Evolutionary conservation across 116 monocot genomes (phyloP).

Genomic region (Iris pallida): DNA sequence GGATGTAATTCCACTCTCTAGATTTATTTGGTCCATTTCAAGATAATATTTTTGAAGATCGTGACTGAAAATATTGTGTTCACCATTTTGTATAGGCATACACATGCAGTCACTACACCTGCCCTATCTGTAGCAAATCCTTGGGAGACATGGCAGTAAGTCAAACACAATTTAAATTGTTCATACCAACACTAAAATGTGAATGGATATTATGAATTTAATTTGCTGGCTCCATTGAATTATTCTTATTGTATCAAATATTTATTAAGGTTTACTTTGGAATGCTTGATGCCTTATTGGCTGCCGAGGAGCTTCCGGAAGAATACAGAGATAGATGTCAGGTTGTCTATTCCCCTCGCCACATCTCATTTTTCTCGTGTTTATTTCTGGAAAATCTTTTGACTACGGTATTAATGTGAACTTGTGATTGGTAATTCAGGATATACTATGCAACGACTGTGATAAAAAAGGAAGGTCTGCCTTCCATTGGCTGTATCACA

Average conservation of each 20-base stretch:
- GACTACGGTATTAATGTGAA: too few species aligned
- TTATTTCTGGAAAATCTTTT: too few species aligned
- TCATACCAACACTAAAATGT: too few species aligned
- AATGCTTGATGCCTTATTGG: slow-evolving; percentile 93
- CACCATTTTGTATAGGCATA: slow-evolving; percentile 57
- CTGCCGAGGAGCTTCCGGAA: slow-evolving; percentile 85
- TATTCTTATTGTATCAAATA: background rate
- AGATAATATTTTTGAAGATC: too few species aligned
- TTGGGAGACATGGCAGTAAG: slow-evolving; percentile 99
- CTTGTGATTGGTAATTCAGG: slow-evolving; percentile 23
- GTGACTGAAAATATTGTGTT: background rate
- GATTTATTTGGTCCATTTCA: too few species aligned
- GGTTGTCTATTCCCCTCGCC: slow-evolving; percentile 18
- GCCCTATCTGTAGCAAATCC: slow-evolving; percentile 98
- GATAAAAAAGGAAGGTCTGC: slow-evolving; percentile 41
- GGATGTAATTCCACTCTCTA: background rate
- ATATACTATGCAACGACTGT: slow-evolving; percentile 66
- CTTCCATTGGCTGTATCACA: slow-evolving; percentile 73
- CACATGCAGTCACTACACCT: slow-evolving; percentile 96
- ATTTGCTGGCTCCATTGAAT: background rate
- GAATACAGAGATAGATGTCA: slow-evolving; percentile 87
- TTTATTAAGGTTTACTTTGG: slow-evolving; percentile 81
- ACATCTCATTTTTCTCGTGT: background rate
- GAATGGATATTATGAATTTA: background rate
- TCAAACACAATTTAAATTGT: too few species aligned